These are phyloP conservation scores for Cystofilobasidium bisporidii DNA, from an alignment of 768 basidiomycete genomes.

Conservation along the genomic window DNA sequence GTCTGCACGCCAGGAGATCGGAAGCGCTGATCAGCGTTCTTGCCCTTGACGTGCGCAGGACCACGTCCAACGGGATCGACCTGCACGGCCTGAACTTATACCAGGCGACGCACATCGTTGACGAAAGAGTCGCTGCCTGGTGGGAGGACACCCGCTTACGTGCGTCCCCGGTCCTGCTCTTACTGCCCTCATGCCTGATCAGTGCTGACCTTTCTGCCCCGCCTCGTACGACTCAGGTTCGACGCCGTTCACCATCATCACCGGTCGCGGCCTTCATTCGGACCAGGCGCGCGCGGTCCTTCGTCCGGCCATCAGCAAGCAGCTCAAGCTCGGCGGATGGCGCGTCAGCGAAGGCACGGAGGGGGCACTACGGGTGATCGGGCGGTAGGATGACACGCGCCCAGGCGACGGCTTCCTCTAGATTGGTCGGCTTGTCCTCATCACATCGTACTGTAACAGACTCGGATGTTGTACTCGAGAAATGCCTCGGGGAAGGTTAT, in stretches of 20 bases:
- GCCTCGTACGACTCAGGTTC: neutral
- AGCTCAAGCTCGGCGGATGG: slow-evolving; percentile 20
- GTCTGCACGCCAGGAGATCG: neutral
- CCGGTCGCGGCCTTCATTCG: slow-evolving; percentile 16
- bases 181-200: too few relatives aligned
- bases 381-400: neutral
- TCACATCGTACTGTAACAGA: too few relatives aligned
- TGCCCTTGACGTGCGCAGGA: neutral
- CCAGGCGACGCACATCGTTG: slow-evolving; percentile 15
- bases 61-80: slow-evolving; percentile 15
- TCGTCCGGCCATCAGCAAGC: slow-evolving; percentile 8
- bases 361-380: neutral
- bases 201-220: neutral
- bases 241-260: slow-evolving; percentile 19
- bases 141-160: slow-evolving; percentile 5
- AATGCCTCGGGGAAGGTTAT: too few relatives aligned
- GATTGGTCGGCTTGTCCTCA: too few relatives aligned
- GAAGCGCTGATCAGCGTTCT: neutral
- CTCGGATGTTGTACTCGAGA: too few relatives aligned
- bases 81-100: slow-evolving; percentile 24
- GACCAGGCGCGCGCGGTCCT: slow-evolving; percentile 7
- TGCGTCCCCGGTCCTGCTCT: slow-evolving; percentile 8
- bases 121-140: slow-evolving; percentile 13
- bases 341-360: slow-evolving; percentile 2
- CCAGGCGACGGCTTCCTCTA: too few relatives aligned